Percentiles rank a stretch among this genome's conserved stretches.
Evolutionary conservation across 768 basidiomycete species (phyloP).

Genomic region (Pleurotus salmoneostramineus): DNA sequence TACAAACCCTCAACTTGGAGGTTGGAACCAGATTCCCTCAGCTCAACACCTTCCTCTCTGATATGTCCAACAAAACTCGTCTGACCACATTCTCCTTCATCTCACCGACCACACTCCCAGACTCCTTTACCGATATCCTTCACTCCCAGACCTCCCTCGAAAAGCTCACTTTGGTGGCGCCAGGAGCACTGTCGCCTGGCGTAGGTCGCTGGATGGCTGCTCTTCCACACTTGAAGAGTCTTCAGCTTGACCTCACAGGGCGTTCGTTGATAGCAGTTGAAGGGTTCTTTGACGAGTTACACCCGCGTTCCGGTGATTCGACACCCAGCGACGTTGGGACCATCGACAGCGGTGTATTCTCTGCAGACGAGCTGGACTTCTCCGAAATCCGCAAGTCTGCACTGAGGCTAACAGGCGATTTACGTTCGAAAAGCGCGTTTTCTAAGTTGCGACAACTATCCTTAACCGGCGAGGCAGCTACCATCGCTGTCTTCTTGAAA

Average conservation of each 20-base stretch:
- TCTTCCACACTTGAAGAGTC: conserved; percentile 54
- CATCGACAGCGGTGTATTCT: conserved; percentile 76
- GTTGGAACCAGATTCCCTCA: conserved; percentile 55
- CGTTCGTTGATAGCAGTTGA: conserved; percentile 68
- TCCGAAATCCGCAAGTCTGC: conserved; percentile 70
- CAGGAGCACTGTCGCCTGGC: conserved; percentile 65
- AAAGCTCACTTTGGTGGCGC: conserved; percentile 63
- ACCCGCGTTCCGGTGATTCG: conserved; percentile 59
- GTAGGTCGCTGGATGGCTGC: conserved; percentile 75
- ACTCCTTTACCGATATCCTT: conserved; percentile 65
- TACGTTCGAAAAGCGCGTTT: conserved; percentile 54
- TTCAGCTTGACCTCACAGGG: conserved; percentile 71
- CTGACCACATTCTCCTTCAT: conserved; percentile 68
- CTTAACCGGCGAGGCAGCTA: conserved; percentile 66
- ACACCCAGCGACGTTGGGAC: conserved; percentile 67
- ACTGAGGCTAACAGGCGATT: conserved; percentile 59
- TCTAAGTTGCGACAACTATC: conserved; percentile 54
- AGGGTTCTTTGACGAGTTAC: conserved; percentile 74
- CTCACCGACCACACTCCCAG: conserved; percentile 66
- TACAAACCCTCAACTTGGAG: conserved; percentile 61
- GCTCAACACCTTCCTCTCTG: conserved; percentile 57
- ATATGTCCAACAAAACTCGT: conserved; percentile 59
- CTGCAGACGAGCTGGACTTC: conserved; percentile 74
- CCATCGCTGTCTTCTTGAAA: conserved; percentile 68
- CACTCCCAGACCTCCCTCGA: conserved; percentile 56